Percentiles rank a stretch among this genome's conserved stretches.
Evolutionary conservation across 768 basidiomycete genomes (phyloP).

Genomic region (Leucocoprinus sp.): DNA sequence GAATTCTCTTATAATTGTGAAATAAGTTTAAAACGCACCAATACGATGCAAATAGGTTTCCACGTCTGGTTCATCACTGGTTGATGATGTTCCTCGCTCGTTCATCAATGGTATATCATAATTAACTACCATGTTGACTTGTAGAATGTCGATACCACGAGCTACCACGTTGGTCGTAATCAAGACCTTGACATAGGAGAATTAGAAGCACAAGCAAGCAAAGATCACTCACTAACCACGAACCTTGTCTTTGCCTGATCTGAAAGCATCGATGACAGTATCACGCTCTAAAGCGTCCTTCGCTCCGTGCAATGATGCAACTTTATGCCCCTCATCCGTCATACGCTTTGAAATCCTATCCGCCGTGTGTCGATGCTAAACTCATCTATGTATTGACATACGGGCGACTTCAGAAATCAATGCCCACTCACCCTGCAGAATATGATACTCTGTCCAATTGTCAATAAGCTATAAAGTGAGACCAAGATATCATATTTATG

Average conservation of each 20-base stretch:
- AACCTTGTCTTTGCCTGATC: conserved; percentile 94
- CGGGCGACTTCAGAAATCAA: neutral
- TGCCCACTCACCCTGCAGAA: conserved; percentile 76
- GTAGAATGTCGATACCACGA: conserved; percentile 95
- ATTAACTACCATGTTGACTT: conserved; percentile 99
- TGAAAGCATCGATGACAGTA: conserved; percentile 86
- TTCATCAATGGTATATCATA: conserved; percentile 90
- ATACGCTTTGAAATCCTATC: conserved; percentile 89
- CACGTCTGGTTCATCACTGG: conserved; percentile 62
- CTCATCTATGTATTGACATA: neutral
- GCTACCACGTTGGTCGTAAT: conserved; percentile 99
- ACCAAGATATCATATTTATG: conserved; percentile 96
- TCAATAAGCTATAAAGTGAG: conserved; percentile 80
- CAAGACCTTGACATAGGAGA: conserved; percentile 42
- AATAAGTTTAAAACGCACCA: conserved; percentile 65
- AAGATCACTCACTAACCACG: neutral
- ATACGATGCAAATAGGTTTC: conserved; percentile 99
- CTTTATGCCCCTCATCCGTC: conserved; percentile 90
- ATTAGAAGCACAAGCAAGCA: neutral
- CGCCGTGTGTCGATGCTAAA: conserved; percentile 81
- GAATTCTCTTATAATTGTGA: too few species aligned
- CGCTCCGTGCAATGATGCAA: conserved; percentile 91
- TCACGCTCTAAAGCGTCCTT: conserved; percentile 90
- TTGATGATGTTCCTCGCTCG: conserved; percentile 59
- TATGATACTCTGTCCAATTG: conserved; percentile 97